Evolutionary conservation across 176 grass and related monocot genomes (phyloP), one percentile per base, ranked within the genome.

Genomic region (Avena insularis): DNA sequence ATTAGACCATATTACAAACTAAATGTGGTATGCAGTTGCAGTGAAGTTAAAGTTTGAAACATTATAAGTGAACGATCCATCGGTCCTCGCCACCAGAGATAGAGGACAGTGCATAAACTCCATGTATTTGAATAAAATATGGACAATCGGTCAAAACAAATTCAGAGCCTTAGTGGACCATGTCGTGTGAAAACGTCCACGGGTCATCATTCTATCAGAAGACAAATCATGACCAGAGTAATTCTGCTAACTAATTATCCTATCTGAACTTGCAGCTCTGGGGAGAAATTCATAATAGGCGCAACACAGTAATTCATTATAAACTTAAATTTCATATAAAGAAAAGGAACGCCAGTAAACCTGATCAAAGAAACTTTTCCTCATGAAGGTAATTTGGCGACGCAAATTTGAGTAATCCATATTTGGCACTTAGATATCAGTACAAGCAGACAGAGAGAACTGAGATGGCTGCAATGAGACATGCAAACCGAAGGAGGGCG

Each of bases 321-420:
- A 66, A 78, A 51, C 27, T 54, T 6, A 63, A 56, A 17, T 88
- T 57, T 85, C 15, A 10, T 19, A 79, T 53, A 61, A 56, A 84
- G 23, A 69, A 73, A 82, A 17, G 43, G 14, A 8, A 46, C 33
- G 23, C 61, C 14, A 64, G 61, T 67, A 48, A 48, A 48, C 46
- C 46, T 95, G 91, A 95, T 95, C 93, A 77, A 95, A 93, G 78
- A 95, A 75, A 56, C 66, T 91, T 90, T 89, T 95, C 93, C 89
- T 95, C 93, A 95, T 91, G 82, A 29, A 85, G 84, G 57, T 75
- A 53, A 86, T 60, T 64, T 90, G 88, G 71, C 80, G 90, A 60
- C 11, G 53, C 73, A 92, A 90, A 66, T 71, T 88, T 70, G 86
- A 75, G 45, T 87, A 79, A 33, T 93, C 89, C 91, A 93, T 95